Evolutionary conservation across 768 basidiomycete genomes (phyloP).

Genomic region (Boletus reticulatus): DNA sequence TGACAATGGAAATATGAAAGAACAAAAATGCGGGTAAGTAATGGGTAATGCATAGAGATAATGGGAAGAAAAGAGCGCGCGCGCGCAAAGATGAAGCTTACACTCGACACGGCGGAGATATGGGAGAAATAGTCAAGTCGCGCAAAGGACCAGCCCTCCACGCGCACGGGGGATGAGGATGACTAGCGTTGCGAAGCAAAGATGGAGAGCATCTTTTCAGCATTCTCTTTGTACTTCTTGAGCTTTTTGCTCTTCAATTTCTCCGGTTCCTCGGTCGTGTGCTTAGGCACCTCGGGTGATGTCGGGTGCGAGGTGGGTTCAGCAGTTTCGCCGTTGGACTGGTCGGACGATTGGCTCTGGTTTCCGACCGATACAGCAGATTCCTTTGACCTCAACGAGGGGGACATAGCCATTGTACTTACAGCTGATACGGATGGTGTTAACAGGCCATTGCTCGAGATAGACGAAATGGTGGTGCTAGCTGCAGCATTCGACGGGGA

Average conservation of each 20-base stretch:
- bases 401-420: conserved; percentile 46
- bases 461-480: conserved; percentile 34
- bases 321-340: conserved; percentile 54
- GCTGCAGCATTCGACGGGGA: conserved; percentile 43
- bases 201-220: conserved; percentile 81
- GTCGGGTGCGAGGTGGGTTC: conserved; percentile 24
- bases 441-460: conserved; percentile 49
- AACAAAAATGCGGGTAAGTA: conserved; percentile 21
- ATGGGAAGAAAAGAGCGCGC: conserved; percentile 6
- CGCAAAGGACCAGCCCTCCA: conserved; percentile 25
- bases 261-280: conserved; percentile 43
- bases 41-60: conserved; percentile 31
- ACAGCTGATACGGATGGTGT: conserved; percentile 63
- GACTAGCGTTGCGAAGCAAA: conserved; percentile 71
- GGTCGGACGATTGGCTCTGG: conserved; percentile 69
- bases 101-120: conserved; percentile 21
- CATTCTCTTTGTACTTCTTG: conserved; percentile 85
- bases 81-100: conserved; percentile 13
- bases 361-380: conserved; percentile 73
- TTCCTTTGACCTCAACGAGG: conserved; percentile 79
- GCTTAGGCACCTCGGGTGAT: conserved; percentile 33
- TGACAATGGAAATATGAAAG: conserved; percentile 1
- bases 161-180: neutral
- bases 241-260: conserved; percentile 71
- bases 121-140: conserved; percentile 12